Conservation (phyloP, 345 rosid species). For the Eucalyptus sp. region DNA sequence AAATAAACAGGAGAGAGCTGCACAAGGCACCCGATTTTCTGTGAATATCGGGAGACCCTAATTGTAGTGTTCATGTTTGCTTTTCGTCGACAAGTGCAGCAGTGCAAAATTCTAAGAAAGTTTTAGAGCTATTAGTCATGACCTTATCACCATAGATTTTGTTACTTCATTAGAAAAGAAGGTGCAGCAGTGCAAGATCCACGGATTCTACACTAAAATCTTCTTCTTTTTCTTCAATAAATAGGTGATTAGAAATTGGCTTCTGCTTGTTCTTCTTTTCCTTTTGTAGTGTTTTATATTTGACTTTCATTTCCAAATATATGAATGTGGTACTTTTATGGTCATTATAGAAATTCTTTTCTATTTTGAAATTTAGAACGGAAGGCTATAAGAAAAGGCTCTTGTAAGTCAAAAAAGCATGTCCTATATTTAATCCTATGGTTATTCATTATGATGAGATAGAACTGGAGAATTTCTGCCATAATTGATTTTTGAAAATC, state of each 20-base stretch:
- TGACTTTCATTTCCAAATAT: not conserved
- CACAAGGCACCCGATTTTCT: not conserved
- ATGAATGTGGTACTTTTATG: not conserved
- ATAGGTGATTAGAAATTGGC: not conserved
- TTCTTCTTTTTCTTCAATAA: not conserved
- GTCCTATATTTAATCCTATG: not conserved
- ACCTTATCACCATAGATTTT: not conserved
- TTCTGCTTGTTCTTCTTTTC: not conserved
- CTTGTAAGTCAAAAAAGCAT: not conserved
- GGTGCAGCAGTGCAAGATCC: too few relatives aligned
- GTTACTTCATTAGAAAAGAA: not conserved
- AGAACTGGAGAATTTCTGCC: not conserved
- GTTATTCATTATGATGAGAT: not conserved
- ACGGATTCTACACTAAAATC: not conserved
- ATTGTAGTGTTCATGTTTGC: not conserved
- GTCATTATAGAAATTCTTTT: not conserved
- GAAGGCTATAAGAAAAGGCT: not conserved
- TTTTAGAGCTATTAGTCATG: not conserved
- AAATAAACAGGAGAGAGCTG: not conserved
- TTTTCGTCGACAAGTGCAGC: not conserved
- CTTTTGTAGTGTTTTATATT: not conserved
- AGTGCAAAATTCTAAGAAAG: not conserved
- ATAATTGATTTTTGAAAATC: not conserved
- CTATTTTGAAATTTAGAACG: not conserved
- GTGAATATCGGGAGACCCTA: not conserved